These are phyloP conservation scores for Geotrichum phurueaensis DNA, from an alignment of 1,139 yeast species.

Conservation along the genomic window DNA sequence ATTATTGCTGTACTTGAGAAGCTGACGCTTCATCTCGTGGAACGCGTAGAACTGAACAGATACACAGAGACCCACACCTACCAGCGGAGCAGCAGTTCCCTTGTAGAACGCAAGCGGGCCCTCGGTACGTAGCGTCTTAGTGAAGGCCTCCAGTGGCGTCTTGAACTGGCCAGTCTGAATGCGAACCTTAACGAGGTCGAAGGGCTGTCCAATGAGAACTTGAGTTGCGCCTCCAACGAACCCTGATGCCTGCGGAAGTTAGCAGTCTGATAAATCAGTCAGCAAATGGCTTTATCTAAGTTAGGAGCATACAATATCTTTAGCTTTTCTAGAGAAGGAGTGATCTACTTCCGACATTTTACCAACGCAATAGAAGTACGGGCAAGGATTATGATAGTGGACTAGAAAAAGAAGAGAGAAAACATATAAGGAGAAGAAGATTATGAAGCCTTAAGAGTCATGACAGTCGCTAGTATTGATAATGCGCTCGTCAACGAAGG, in stretches of 20 bases:
- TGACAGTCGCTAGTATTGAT: not conserved
- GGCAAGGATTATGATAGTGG: not conserved
- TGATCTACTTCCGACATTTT: constrained; percentile 36
- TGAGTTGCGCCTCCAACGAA: constrained; percentile 58
- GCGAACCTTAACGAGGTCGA: constrained; percentile 61
- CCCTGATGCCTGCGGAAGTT: constrained; percentile 29
- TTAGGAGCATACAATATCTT: constrained; percentile 43
- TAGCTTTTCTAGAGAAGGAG: constrained; percentile 50
- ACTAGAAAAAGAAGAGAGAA: not conserved
- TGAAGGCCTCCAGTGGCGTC: constrained; percentile 49
- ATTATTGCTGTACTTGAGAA: constrained; percentile 29
- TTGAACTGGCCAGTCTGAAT: constrained; percentile 50
- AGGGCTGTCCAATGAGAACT: constrained; percentile 70
- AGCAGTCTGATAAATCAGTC: not conserved
- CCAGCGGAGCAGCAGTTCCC: constrained; percentile 46
- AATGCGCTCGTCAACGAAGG: not conserved
- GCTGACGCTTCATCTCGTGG: constrained; percentile 65
- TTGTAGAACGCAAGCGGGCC: constrained; percentile 59
- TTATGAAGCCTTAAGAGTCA: not conserved
- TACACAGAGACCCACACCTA: constrained; percentile 65
- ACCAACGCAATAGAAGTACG: not conserved
- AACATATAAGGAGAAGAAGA: not conserved
- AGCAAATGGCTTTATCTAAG: not conserved
- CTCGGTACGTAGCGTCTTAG: constrained; percentile 52
- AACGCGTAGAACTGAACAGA: constrained; percentile 72